Percentiles rank a stretch among this genome's conserved stretches.
These are phyloP conservation scores for Helotiales sp. DNA, from an alignment of 2,329 filamentous ascomycete species.

Conservation along the genomic window DNA sequence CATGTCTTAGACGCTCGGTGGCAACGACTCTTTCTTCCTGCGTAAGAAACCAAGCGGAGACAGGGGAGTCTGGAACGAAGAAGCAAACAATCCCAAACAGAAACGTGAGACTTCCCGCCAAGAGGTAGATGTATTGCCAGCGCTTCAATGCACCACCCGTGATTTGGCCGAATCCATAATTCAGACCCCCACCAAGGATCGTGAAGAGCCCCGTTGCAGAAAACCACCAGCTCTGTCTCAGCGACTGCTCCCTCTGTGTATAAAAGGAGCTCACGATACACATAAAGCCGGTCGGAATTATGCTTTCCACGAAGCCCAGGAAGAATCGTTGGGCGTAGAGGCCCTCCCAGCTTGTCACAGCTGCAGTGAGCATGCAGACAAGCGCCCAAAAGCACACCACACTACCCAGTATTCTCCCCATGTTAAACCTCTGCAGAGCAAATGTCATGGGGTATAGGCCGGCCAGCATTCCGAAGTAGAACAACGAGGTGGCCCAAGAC, in stretches of 20 bases:
- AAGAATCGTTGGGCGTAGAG: constrained; percentile 71
- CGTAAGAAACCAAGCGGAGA: constrained; percentile 71
- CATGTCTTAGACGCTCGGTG: constrained; percentile 64
- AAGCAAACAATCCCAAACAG: constrained; percentile 70
- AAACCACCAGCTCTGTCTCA: constrained; percentile 72
- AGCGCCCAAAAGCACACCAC: constrained; percentile 69
- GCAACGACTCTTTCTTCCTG: constrained; percentile 66
- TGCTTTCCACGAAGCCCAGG: constrained; percentile 63
- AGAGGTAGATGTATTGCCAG: constrained; percentile 75
- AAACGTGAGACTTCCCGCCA: constrained; percentile 67
- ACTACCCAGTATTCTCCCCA: constrained; percentile 65
- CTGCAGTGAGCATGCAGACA: constrained; percentile 71
- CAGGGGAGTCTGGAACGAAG: constrained; percentile 67
- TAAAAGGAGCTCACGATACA: constrained; percentile 66
- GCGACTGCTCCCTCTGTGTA: constrained; percentile 66
- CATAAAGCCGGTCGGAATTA: constrained; percentile 71
- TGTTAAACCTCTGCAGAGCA: constrained; percentile 68
- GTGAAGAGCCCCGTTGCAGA: constrained; percentile 59
- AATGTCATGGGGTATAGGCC: constrained; percentile 78
- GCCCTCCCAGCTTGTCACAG: constrained; percentile 65
- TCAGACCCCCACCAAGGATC: constrained; percentile 66
- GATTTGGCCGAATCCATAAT: constrained; percentile 72
- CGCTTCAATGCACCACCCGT: constrained; percentile 55
- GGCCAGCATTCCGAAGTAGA: constrained; percentile 80
- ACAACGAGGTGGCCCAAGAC: constrained; percentile 78